Evolutionary conservation across 129 eudicot species (phyloP).

Genomic region (Flaveria linearis): DNA sequence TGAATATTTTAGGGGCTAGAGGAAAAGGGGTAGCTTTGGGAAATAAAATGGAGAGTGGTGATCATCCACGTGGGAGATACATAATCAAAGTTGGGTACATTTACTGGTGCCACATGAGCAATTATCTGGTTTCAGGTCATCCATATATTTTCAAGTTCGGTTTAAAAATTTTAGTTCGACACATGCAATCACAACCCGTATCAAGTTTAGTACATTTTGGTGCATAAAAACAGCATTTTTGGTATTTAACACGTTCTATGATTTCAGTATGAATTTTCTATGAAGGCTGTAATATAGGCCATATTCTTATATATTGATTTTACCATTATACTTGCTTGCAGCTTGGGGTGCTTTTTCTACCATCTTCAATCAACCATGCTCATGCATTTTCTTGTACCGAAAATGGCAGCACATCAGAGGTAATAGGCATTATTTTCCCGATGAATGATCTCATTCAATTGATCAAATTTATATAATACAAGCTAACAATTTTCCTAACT

Average conservation of each 20-base stretch:
- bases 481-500: too few relatives aligned
- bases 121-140: not conserved
- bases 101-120: not conserved
- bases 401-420: constrained; percentile 44
- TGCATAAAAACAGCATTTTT: not conserved
- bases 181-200: not conserved
- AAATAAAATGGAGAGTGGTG: too few relatives aligned
- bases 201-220: not conserved
- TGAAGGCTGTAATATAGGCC: not conserved
- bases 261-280: not conserved
- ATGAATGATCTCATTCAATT: too few relatives aligned
- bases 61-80: too few relatives aligned
- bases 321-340: constrained; percentile 32
- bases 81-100: not conserved
- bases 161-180: not conserved
- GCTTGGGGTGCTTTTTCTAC: constrained; percentile 96
- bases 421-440: not conserved
- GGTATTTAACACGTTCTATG: not conserved
- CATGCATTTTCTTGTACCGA: constrained; percentile 77
- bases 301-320: constrained; percentile 17
- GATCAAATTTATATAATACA: too few relatives aligned
- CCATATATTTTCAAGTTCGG: not conserved
- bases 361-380: constrained; percentile 45
- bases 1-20: too few relatives aligned
- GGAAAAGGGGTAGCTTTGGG: too few relatives aligned